phyloP scores from a whole-genome alignment of 2,329 filamentous ascomycete species.

The Epichloe gansuensis region DNA sequence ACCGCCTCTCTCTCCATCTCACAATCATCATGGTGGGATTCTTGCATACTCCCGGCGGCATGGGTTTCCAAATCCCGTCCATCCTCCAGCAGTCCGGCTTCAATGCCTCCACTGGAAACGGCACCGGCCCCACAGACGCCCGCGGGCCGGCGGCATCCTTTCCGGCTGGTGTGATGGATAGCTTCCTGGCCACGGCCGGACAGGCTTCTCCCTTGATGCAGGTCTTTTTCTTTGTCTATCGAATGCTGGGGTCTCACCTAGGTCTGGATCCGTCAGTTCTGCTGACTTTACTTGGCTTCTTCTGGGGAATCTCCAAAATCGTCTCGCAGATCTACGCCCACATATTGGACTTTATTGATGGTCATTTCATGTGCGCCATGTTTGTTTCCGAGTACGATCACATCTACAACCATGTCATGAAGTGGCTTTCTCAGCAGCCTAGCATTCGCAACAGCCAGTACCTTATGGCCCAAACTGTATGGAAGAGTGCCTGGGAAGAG shows the following conservation, averaged over 20 bases:
- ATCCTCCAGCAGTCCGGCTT: constrained; percentile 12
- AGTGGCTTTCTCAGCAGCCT: constrained; percentile 42
- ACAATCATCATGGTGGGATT: neutral
- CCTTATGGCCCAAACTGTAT: constrained; percentile 42
- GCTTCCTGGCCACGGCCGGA: constrained; percentile 32
- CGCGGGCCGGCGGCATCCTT: constrained; percentile 8
- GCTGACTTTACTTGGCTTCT: constrained; percentile 30
- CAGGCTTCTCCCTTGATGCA: constrained; percentile 28
- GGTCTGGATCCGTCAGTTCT: constrained; percentile 37
- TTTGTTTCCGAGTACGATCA: constrained; percentile 42
- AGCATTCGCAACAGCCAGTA: constrained; percentile 37
- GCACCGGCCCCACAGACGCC: constrained; percentile 1
- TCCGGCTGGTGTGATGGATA: constrained; percentile 26
- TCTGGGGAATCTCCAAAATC: constrained; percentile 33
- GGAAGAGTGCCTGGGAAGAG: constrained; percentile 43
- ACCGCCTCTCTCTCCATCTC: too few relatives aligned
- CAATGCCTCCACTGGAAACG: constrained; percentile 12
- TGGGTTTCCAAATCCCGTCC: constrained; percentile 14
- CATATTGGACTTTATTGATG: constrained; percentile 24
- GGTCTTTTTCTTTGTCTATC: constrained; percentile 32
- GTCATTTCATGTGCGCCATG: constrained; percentile 38
- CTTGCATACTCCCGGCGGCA: constrained; percentile 16
- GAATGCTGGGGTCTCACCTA: constrained; percentile 29
- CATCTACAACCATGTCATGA: constrained; percentile 45
- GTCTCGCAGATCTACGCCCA: constrained; percentile 22